phyloP scores from a whole-genome alignment of 331 rosid genomes.

The Pyrus hybrid region DNA sequence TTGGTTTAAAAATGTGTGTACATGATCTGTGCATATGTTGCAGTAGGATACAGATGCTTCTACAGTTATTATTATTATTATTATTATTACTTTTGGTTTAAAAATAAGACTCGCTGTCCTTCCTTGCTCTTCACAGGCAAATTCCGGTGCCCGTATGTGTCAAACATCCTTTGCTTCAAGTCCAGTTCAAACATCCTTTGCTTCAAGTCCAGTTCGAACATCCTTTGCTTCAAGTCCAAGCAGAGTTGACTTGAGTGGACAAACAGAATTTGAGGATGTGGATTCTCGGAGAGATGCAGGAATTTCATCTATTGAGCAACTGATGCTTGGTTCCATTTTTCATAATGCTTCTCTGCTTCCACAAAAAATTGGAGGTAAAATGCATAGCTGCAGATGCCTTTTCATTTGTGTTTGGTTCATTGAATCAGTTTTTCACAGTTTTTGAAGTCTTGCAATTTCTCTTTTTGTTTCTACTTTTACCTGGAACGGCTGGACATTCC shows the following conservation, averaged over 20 bases:
- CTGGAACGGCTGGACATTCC: neutral
- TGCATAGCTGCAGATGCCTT: constrained; percentile 1
- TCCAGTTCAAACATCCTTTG: too few relatives aligned
- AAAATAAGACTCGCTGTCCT: neutral
- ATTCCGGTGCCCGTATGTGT: constrained; percentile 17
- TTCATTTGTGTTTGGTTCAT: neutral
- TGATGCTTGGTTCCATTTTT: constrained; percentile 21
- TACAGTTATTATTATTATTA: too few relatives aligned
- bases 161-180: too few relatives aligned
- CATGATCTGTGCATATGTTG: neutral
- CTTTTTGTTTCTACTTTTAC: neutral
- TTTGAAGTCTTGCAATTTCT: neutral
- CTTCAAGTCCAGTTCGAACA: constrained; percentile 13
- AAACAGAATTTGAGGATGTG: constrained; percentile 31
- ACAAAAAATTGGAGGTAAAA: constrained; percentile 34
- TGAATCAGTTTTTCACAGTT: neutral
- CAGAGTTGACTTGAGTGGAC: constrained; percentile 30
- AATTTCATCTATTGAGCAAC: constrained; percentile 23
- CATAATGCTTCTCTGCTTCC: constrained; percentile 21
- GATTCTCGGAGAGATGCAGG: constrained; percentile 31
- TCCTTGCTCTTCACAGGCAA: constrained; percentile 26
- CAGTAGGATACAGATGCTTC: neutral
- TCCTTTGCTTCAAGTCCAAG: constrained; percentile 20
- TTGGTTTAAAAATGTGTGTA: neutral
- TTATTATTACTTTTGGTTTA: too few relatives aligned